These are phyloP conservation scores for Suillus ampliporus DNA, from an alignment of 768 basidiomycete species.

Conservation along the genomic window DNA sequence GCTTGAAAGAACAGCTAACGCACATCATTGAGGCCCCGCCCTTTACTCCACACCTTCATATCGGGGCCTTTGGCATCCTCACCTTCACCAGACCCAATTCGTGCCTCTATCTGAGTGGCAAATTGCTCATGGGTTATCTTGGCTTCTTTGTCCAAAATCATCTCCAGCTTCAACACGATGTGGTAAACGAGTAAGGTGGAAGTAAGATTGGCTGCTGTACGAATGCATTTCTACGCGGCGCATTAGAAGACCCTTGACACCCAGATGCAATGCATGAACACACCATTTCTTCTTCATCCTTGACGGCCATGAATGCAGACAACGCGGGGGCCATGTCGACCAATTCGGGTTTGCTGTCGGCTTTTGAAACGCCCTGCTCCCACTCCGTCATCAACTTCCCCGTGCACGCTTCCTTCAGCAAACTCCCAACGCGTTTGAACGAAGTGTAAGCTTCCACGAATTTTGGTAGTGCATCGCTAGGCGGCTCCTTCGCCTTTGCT, in stretches of 20 bases:
- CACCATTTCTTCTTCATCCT: slow-evolving; percentile 92
- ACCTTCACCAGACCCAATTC: slow-evolving; percentile 75
- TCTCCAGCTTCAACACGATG: slow-evolving; percentile 86
- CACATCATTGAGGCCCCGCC: slow-evolving; percentile 75
- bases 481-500: slow-evolving; percentile 79
- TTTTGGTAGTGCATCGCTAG: slow-evolving; percentile 74
- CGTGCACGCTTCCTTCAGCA: slow-evolving; percentile 81
- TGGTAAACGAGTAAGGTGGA: slow-evolving; percentile 86
- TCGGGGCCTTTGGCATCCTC: slow-evolving; percentile 83
- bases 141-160: slow-evolving; percentile 89
- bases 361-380: slow-evolving; percentile 65
- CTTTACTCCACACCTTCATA: slow-evolving; percentile 90
- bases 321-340: slow-evolving; percentile 81
- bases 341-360: slow-evolving; percentile 67
- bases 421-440: slow-evolving; percentile 69
- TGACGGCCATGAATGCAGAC: slow-evolving; percentile 81
- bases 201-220: slow-evolving; percentile 77
- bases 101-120: slow-evolving; percentile 82
- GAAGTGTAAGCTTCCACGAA: slow-evolving; percentile 68
- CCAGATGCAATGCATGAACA: slow-evolving; percentile 33
- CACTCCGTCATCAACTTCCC: slow-evolving; percentile 92
- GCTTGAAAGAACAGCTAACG: slow-evolving; percentile 33
- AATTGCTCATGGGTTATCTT: slow-evolving; percentile 90
- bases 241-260: slow-evolving; percentile 15
- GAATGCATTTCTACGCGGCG: slow-evolving; percentile 69